Percentiles rank a stretch among this genome's conserved stretches.
Evolutionary conservation across 345 rosid genomes (phyloP).

Genomic region (Ricinus communis): DNA sequence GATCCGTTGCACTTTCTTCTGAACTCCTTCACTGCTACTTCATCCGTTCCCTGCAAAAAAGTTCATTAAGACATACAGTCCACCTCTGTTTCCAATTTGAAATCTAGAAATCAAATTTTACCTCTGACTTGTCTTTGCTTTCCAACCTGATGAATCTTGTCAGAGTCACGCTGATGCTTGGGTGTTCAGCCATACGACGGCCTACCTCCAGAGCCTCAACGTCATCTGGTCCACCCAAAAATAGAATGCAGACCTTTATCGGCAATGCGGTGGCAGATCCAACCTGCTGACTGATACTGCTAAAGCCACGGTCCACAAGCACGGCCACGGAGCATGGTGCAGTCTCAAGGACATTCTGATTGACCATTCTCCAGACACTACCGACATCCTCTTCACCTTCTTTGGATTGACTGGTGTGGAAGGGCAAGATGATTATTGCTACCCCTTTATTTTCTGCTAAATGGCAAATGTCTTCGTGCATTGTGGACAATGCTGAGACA

Average conservation of each 20-base stretch:
- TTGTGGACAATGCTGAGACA: conserved; percentile 32
- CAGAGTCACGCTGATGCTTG: conserved; percentile 5
- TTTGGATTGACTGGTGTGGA: conserved; percentile 30
- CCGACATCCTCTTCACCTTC: conserved; percentile 19
- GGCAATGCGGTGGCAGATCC: no score
- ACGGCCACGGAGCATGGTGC: conserved; percentile 45
- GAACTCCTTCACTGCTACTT: conserved; percentile 7
- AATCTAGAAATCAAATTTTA: background rate
- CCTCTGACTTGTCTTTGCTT: background rate
- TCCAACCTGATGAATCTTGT: conserved; percentile 5
- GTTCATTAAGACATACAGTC: background rate
- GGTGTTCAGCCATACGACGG: conserved; percentile 28
- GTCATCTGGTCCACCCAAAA: conserved; percentile 39
- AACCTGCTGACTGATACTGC: background rate
- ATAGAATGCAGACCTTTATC: conserved; percentile 26
- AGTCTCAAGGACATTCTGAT: conserved; percentile 29
- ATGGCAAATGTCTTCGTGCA: conserved; percentile 46
- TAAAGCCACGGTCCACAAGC: conserved; percentile 36
- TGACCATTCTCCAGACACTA: conserved; percentile 33
- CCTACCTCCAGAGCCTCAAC: conserved; percentile 31
- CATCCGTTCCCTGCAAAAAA: conserved; percentile 17
- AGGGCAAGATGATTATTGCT: conserved; percentile 40
- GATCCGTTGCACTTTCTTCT: conserved; percentile 12
- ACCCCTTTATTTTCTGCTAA: conserved; percentile 37
- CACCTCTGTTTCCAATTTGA: background rate